phyloP scores from a whole-genome alignment of 2,329 filamentous ascomycete genomes.

The Nannizzia gypsea region DNA sequence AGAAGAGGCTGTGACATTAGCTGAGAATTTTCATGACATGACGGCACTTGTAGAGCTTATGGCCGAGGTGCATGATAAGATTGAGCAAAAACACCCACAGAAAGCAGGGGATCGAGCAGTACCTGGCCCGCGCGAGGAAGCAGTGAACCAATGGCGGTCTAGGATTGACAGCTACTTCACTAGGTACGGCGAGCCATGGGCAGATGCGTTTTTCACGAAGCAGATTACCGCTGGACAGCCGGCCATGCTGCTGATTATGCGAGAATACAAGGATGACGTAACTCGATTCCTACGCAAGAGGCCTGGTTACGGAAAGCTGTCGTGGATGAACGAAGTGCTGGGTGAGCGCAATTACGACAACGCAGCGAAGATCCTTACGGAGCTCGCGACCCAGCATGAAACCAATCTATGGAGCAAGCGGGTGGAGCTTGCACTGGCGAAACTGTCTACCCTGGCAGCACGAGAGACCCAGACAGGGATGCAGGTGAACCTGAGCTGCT shows the following conservation, averaged over 20 bases:
- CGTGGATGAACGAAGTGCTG: conserved; percentile 89
- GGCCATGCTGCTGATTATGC: conserved; percentile 56
- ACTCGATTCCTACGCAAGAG: conserved; percentile 67
- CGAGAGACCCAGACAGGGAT: conserved; percentile 25
- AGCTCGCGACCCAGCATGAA: conserved; percentile 59
- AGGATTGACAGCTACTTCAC: conserved; percentile 38
- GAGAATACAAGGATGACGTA: conserved; percentile 57
- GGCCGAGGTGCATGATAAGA: conserved; percentile 31
- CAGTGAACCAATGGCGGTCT: conserved; percentile 19
- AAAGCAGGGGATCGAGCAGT: conserved; percentile 13
- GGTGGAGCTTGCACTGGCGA: conserved; percentile 79
- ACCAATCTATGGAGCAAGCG: conserved; percentile 84
- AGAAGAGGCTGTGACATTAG: conserved; percentile 48
- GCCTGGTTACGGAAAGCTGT: conserved; percentile 61
- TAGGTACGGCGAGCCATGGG: conserved; percentile 41
- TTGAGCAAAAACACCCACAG: conserved; percentile 19
- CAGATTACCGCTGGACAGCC: conserved; percentile 58
- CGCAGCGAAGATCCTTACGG: conserved; percentile 59
- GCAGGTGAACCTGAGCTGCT: conserved; percentile 37
- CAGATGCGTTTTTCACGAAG: conserved; percentile 64
- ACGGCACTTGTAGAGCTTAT: conserved; percentile 45
- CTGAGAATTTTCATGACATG: conserved; percentile 53
- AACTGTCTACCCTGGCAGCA: conserved; percentile 63
- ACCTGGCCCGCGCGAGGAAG: conserved; percentile 22
- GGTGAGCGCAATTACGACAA: conserved; percentile 61